Base-by-base conservation (phyloP, 495 filamentous ascomycete genomes). In the Podospora comata region DNA sequence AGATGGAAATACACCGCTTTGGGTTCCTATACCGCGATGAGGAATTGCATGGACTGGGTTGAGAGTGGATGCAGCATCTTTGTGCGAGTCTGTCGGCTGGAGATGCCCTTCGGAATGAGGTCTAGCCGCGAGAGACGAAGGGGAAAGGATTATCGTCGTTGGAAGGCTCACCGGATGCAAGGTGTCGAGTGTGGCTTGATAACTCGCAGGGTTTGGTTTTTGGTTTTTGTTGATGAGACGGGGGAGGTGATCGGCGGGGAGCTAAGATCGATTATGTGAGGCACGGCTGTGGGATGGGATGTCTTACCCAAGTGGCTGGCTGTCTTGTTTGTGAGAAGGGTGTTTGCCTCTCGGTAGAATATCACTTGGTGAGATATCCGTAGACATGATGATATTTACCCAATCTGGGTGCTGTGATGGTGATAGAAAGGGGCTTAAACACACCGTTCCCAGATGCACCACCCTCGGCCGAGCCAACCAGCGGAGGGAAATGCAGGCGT, bases 111-210 rank as follows among this genome's bases (percentile, higher is more conserved):
- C 2, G 39, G 39, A 48, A 48, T 18, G 39, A 11, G 9, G 13
- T 13, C 5, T 3, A 48, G 39, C 39, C 39, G 39, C 39, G 39
- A 2, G 39, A 48, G 13, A 13, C 39, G 39, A 11, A 48, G 39
- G 39, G 39, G 39, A 18, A 13, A 3, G 39, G 39, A 48, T 48
- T 48, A 48, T 48, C 39, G 39, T 48, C 39, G 39, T 18, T 48
- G 1, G 39, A 39, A 11, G 34, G 34, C 11, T 39, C 6, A 39
- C 6, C 11, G 34, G 16, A 9, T 61, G 59, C 23, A 61, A 28
- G 26, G 23, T 61, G 59, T 61, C 59, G 58, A 0, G 11, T 30
- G 59, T 61, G 59, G 59, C 59, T 61, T 61, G 59, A 61, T 61
- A 28, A 32, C 59, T 26, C 11, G 30, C 26, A 18, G 20, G 59